phyloP scores from a whole-genome alignment of 1,139 yeast species.

The Saccharomycopsis crataegensis region DNA sequence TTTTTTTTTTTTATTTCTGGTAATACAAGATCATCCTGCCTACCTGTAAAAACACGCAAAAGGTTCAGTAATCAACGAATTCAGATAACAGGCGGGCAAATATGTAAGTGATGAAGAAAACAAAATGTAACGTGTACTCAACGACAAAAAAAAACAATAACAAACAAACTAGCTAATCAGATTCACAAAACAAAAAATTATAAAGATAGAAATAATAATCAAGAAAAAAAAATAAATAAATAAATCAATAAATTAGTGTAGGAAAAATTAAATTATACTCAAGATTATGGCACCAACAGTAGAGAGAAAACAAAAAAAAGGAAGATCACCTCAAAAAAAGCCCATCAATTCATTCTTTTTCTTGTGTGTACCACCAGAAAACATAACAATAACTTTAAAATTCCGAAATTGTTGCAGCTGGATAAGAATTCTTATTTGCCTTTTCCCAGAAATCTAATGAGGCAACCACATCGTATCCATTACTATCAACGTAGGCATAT shows the following conservation, averaged over 20 bases:
- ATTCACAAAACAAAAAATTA: neutral
- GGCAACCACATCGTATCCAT: conserved; percentile 86
- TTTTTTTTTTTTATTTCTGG: no score
- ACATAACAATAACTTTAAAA: neutral
- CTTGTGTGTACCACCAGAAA: neutral
- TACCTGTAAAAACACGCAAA: no score
- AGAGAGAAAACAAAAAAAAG: neutral
- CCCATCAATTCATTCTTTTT: neutral
- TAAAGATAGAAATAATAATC: neutral
- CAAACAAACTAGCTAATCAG: neutral
- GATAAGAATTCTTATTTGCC: conserved; percentile 12
- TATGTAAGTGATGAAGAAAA: neutral
- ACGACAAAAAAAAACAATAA: neutral
- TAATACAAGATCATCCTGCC: no score
- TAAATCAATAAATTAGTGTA: neutral
- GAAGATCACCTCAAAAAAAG: neutral
- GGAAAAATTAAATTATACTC: neutral
- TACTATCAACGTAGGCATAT: conserved; percentile 86
- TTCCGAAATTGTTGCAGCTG: neutral
- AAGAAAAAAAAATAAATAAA: neutral
- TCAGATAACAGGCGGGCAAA: neutral
- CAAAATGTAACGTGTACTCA: neutral
- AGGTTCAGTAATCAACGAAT: no score
- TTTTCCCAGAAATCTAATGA: conserved; percentile 78
- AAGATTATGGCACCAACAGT: neutral